Percentiles rank a stretch among this genome's conserved stretches.
Evolutionary conservation across 2,329 filamentous ascomycete species (phyloP).

Genomic region (Aspergillus aculeatinus): DNA sequence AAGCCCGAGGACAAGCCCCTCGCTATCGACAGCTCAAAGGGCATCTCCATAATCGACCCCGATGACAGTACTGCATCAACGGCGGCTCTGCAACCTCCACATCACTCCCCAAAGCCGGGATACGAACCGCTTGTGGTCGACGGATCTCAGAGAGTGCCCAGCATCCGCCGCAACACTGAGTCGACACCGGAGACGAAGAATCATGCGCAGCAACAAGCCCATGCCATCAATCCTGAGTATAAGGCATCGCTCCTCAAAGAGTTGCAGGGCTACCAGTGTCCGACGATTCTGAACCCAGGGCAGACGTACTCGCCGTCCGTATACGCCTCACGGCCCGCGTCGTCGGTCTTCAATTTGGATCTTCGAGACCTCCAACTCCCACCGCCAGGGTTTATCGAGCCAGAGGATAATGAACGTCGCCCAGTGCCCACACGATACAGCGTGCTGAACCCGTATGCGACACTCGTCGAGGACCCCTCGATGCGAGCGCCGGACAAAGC

Average conservation of each 20-base stretch:
- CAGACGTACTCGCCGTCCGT: conserved; percentile 3
- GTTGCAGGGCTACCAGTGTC: not conserved
- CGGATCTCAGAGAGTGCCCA: not conserved
- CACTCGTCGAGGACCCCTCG: conserved; percentile 2
- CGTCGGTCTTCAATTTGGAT: not conserved
- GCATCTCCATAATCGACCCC: not conserved
- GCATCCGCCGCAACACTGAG: no score
- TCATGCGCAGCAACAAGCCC: no score
- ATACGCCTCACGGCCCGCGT: not conserved
- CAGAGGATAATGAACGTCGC: not conserved
- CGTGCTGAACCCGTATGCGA: not conserved
- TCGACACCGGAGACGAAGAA: no score
- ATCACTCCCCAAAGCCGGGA: not conserved
- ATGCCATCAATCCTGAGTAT: no score
- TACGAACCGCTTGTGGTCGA: not conserved
- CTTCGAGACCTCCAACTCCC: not conserved
- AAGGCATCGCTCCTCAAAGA: not conserved
- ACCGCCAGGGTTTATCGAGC: not conserved
- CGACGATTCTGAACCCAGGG: not conserved
- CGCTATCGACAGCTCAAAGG: not conserved
- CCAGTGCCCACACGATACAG: not conserved
- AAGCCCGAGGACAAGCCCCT: no score
- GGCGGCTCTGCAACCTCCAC: not conserved
- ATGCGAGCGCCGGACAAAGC: not conserved
- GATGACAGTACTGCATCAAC: not conserved